Conservation (phyloP, 2,329 filamentous ascomycete species). For the Nannizzia gypsea region DNA sequence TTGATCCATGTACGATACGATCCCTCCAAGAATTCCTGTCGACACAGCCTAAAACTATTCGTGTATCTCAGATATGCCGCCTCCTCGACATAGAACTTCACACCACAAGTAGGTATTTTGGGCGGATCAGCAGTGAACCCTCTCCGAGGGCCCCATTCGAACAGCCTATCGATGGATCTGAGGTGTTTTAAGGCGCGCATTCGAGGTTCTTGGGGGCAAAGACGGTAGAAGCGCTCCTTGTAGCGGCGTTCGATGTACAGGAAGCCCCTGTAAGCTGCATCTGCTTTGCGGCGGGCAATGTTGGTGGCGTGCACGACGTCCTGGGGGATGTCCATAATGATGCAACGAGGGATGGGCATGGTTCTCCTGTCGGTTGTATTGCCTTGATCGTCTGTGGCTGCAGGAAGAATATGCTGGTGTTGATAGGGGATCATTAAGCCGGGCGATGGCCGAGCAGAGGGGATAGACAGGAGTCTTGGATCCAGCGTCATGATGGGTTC, state of each 20-base stretch:
- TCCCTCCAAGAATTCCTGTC: conserved; percentile 11
- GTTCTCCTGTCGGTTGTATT: neutral
- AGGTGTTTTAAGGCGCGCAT: conserved; percentile 12
- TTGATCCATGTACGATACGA: conserved; percentile 14
- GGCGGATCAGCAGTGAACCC: conserved; percentile 4
- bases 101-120: conserved; percentile 19
- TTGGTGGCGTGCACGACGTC: conserved; percentile 10
- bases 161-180: conserved; percentile 19
- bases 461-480: neutral
- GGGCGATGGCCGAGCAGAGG: neutral
- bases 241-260: conserved; percentile 14
- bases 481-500: neutral
- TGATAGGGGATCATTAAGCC: neutral
- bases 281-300: conserved; percentile 14
- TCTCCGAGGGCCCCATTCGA: conserved; percentile 15
- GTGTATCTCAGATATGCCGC: conserved; percentile 16
- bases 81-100: conserved; percentile 19
- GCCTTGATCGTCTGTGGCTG: too few relatives aligned
- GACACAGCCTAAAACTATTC: neutral
- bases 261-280: conserved; percentile 11
- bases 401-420: neutral
- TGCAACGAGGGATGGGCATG: neutral
- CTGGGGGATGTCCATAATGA: neutral
- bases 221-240: conserved; percentile 16
- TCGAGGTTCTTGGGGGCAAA: conserved; percentile 17